Evolutionary conservation across 495 filamentous ascomycete genomes (phyloP).

Genomic region (Xylaria bambusicola): DNA sequence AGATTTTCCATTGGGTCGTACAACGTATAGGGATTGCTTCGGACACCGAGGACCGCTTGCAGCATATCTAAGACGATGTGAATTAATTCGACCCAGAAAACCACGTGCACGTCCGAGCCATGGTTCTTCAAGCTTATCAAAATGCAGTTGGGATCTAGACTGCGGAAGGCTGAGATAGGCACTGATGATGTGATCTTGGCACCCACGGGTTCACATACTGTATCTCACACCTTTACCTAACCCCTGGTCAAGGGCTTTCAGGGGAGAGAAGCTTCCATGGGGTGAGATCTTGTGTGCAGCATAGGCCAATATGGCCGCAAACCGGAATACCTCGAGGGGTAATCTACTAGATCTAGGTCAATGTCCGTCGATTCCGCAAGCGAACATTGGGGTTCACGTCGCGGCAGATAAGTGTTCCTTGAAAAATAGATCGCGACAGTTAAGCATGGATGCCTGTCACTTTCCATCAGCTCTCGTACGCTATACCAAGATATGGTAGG

Average conservation of each 20-base stretch:
- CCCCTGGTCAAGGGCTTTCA: conserved; percentile 30
- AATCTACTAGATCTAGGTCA: conserved; percentile 31
- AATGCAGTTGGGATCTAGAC: conserved; percentile 11
- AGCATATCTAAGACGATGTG: conserved; percentile 35
- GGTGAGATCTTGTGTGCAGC: conserved; percentile 30
- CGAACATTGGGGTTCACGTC: no score
- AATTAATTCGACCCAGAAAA: conserved; percentile 28
- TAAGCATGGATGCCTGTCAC: no score
- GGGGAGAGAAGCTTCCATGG: conserved; percentile 24
- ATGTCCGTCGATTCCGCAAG: conserved; percentile 32
- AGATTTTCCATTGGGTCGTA: conserved; percentile 39
- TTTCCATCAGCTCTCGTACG: no score
- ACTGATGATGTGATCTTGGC: conserved; percentile 35
- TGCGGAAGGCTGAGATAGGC: conserved; percentile 17
- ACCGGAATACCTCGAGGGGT: conserved; percentile 20
- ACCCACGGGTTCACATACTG: conserved; percentile 32
- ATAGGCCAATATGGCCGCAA: conserved; percentile 37
- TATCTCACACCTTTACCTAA: no score
- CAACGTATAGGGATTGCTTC: conserved; percentile 27
- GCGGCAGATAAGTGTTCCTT: no score
- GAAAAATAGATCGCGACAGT: no score
- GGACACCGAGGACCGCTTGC: conserved; percentile 27
- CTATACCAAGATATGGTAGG: no score
- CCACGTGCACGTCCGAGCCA: conserved; percentile 28
- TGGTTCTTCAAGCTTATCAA: conserved; percentile 23